Conservation (phyloP, 345 rosid species). For the Clarkia xantiana region DNA sequence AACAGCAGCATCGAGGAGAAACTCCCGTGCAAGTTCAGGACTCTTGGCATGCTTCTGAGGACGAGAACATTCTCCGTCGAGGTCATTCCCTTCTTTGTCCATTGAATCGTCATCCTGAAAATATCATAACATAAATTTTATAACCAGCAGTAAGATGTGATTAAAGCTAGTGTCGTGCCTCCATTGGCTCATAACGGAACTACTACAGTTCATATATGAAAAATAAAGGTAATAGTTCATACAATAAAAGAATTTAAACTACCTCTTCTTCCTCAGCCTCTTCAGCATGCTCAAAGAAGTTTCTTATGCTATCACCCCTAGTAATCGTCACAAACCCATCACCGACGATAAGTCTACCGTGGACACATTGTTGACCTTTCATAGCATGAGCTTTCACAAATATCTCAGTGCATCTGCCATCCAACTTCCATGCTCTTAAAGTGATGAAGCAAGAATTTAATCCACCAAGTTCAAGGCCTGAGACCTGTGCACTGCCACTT, state of each 20-base stretch:
- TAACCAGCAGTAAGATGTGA: not conserved
- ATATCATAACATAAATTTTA: conserved; percentile 5
- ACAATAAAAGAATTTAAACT: conserved; percentile 2
- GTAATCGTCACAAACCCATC: conserved; percentile 79
- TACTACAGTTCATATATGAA: too few relatives aligned
- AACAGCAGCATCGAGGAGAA: conserved; percentile 92
- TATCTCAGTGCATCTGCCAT: conserved; percentile 67
- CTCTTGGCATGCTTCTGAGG: conserved; percentile 99
- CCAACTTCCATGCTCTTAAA: conserved; percentile 65
- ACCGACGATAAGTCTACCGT: conserved; percentile 83
- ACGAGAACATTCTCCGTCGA: conserved; percentile 94
- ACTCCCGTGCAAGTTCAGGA: conserved; percentile 99
- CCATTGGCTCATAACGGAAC: not conserved
- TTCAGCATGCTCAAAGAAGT: conserved; percentile 92
- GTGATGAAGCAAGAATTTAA: conserved; percentile 67
- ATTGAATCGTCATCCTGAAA: conserved; percentile 84
- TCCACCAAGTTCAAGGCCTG: conserved; percentile 57
- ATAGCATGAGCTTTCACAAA: conserved; percentile 86
- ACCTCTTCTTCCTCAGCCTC: conserved; percentile 99
- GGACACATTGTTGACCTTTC: conserved; percentile 77
- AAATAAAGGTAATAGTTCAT: too few relatives aligned
- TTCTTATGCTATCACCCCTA: conserved; percentile 66
- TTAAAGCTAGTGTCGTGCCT: not conserved
- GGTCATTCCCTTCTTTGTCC: conserved; percentile 92
- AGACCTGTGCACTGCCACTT: conserved; percentile 42